A percentile compares a stretch with the other conserved stretches of the same genome.
Conservation (phyloP, 306 rosid species). For the Quercus dentata region DNA sequence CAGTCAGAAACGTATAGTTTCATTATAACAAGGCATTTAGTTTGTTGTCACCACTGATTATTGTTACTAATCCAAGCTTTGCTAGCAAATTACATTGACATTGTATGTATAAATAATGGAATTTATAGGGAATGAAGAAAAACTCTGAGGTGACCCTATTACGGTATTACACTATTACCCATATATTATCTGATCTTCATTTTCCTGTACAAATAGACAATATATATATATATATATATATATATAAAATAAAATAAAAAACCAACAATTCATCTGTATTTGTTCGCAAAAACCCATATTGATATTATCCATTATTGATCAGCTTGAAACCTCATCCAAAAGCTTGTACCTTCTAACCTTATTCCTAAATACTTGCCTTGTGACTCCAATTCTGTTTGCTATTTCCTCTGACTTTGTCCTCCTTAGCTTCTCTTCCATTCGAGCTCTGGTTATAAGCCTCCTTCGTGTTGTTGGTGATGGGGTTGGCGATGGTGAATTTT, state of each 20-base stretch:
- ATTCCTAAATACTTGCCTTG: constrained; percentile 63
- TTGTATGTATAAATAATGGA: neutral
- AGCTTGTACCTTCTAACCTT: constrained; percentile 97
- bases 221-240: neutral
- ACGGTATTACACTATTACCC: neutral
- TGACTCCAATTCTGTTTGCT: constrained; percentile 34
- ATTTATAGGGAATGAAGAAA: neutral
- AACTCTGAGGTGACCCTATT: neutral
- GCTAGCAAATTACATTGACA: neutral
- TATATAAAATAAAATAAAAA: neutral
- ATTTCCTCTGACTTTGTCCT: constrained; percentile 63
- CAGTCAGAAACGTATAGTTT: no score
- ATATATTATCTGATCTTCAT: neutral
- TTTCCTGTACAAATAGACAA: neutral
- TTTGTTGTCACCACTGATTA: neutral
- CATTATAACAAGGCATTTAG: no score
- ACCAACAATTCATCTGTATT: neutral
- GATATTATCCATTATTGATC: neutral
- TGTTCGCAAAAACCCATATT: constrained; percentile 9
- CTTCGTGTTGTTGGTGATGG: constrained; percentile 41
- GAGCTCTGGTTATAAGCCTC: constrained; percentile 50
- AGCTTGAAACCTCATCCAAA: constrained; percentile 93
- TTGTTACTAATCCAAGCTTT: neutral
- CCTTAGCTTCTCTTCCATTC: constrained; percentile 47
- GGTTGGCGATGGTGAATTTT: constrained; percentile 29